These are phyloP conservation scores for Diaporthe eres DNA, from an alignment of 2,329 filamentous ascomycete genomes.

Conservation along the genomic window DNA sequence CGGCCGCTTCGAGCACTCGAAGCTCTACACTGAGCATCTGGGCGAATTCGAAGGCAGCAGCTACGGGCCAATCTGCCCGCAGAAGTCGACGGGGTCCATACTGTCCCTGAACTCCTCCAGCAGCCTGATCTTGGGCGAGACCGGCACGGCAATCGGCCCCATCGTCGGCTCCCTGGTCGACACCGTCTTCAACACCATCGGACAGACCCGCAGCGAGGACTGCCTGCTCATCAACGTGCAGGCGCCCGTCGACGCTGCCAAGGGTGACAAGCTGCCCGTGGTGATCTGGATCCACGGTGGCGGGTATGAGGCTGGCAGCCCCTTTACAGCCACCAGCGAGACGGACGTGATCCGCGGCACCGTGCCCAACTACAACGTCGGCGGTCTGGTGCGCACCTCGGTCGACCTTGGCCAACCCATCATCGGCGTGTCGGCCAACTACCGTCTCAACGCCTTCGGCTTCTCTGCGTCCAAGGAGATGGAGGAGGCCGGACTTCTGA, in stretches of 20 bases:
- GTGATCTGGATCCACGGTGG: conserved; percentile 34
- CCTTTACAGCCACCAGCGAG: neutral
- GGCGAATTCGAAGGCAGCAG: conserved; percentile 3
- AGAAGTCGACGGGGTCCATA: neutral
- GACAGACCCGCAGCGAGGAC: conserved; percentile 17
- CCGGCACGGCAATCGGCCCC: neutral
- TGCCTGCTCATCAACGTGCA: conserved; percentile 29
- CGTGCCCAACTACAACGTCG: neutral
- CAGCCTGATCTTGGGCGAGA: neutral
- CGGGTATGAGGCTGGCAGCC: neutral
- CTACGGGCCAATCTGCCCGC: conserved; percentile 12
- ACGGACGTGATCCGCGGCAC: neutral
- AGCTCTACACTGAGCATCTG: conserved; percentile 14
- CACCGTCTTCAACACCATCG: conserved; percentile 11
- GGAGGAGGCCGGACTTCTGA: conserved; percentile 55
- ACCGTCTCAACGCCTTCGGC: conserved; percentile 62
- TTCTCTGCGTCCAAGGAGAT: conserved; percentile 60
- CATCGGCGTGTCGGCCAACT: conserved; percentile 64
- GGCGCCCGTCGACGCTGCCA: neutral
- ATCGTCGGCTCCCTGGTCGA: neutral
- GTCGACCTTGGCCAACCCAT: conserved; percentile 52
- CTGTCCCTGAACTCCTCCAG: neutral
- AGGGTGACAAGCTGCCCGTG: conserved; percentile 13
- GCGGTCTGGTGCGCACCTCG: neutral
- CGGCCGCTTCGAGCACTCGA: conserved; percentile 7